A percentile compares a stretch with the other conserved stretches of the same genome.
These are phyloP conservation scores for Pochonia chlamydosporia DNA, from an alignment of 2,329 filamentous ascomycete species.

Conservation along the genomic window DNA sequence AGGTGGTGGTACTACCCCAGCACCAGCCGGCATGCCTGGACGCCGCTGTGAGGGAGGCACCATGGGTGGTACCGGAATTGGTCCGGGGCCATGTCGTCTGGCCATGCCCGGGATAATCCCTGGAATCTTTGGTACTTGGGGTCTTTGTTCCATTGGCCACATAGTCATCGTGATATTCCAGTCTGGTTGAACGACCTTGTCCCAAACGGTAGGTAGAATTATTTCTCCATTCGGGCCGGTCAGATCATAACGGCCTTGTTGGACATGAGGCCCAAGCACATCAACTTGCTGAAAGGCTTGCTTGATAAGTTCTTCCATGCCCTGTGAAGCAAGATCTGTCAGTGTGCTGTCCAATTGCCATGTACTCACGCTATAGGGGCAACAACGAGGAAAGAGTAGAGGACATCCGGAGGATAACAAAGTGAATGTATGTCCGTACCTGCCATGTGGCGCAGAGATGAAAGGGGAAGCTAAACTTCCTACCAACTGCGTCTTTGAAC, in stretches of 20 bases:
- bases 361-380: background rate
- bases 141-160: constrained; percentile 49
- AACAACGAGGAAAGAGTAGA: background rate
- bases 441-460: constrained; percentile 78
- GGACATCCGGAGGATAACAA: background rate
- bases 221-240: constrained; percentile 76
- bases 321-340: constrained; percentile 40
- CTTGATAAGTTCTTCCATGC: constrained; percentile 81
- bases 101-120: constrained; percentile 5
- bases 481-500: constrained; percentile 86
- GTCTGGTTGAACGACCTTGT: constrained; percentile 73
- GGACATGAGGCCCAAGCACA: constrained; percentile 67
- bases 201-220: constrained; percentile 73
- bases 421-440: constrained; percentile 41
- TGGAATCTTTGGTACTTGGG: constrained; percentile 2
- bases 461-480: constrained; percentile 90
- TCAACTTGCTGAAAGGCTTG: constrained; percentile 79
- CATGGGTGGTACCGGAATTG: constrained; percentile 6
- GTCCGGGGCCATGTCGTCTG: constrained; percentile 2
- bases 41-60: background rate
- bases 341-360: constrained; percentile 2
- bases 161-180: constrained; percentile 49
- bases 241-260: constrained; percentile 74
- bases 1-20: constrained; percentile 8
- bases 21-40: constrained; percentile 6